Evolutionary conservation across 768 basidiomycete genomes (phyloP).

Genomic region (Tricholoma saponaceum): DNA sequence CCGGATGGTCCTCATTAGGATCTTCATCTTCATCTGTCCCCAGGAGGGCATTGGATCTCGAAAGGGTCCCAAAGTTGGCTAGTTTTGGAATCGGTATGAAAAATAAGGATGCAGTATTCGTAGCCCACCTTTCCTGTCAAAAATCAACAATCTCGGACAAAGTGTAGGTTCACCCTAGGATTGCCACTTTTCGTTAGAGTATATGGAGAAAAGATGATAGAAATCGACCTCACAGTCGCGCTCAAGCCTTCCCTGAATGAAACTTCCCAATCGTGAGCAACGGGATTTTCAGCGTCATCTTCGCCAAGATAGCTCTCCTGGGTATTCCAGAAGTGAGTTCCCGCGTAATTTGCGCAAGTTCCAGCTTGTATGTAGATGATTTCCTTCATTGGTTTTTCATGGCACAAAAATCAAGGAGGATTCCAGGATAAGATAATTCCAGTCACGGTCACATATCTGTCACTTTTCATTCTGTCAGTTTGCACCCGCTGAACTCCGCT

Average conservation of each 20-base stretch:
- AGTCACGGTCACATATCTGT: conserved; percentile 7
- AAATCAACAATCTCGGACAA: conserved; percentile 61
- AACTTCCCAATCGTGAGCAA: conserved; percentile 44
- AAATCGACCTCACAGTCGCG: conserved; percentile 37
- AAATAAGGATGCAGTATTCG: background rate
- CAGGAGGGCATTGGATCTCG: conserved; percentile 37
- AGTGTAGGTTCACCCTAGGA: conserved; percentile 42
- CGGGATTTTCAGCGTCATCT: conserved; percentile 34
- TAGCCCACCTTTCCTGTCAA: conserved; percentile 61
- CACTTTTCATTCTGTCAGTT: background rate
- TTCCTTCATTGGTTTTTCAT: conserved; percentile 52
- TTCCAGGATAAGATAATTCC: no score
- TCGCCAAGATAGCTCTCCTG: conserved; percentile 66
- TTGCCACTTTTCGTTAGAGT: background rate
- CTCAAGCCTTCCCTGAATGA: conserved; percentile 66
- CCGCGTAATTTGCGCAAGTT: conserved; percentile 58
- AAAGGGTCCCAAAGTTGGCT: conserved; percentile 68
- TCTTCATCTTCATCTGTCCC: conserved; percentile 23
- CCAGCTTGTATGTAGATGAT: conserved; percentile 80
- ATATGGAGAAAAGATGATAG: background rate
- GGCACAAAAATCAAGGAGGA: background rate
- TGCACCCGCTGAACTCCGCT: background rate
- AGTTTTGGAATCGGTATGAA: background rate
- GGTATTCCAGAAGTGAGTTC: conserved; percentile 81
- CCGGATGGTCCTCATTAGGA: conserved; percentile 9